Percentiles rank a stretch among this genome's conserved stretches.
Evolutionary conservation across 768 basidiomycete species (phyloP).

Genomic region (Candolleomyces aberdarensis): DNA sequence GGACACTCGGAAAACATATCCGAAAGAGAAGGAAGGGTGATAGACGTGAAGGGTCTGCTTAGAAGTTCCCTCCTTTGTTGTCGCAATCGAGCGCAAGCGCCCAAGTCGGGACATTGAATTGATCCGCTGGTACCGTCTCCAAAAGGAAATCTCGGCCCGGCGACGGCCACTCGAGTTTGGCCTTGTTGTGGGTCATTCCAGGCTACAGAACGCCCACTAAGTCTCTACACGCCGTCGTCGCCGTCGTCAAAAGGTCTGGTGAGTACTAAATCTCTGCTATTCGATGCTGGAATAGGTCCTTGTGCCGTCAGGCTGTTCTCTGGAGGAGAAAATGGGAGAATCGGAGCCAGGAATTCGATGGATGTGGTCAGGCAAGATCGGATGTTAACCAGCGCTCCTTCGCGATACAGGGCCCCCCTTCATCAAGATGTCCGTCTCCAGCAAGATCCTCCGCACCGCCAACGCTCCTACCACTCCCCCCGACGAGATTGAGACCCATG

Average conservation of each 20-base stretch:
- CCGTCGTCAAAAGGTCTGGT: conserved; percentile 67
- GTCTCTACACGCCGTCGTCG: conserved; percentile 29
- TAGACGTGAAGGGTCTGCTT: too few relatives aligned
- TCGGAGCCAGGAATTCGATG: conserved; percentile 42
- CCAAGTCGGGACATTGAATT: not conserved
- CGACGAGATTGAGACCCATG: conserved; percentile 85
- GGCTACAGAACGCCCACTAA: not conserved
- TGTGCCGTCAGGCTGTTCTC: conserved; percentile 8
- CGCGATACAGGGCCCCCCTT: conserved; percentile 26
- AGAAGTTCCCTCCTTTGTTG: too few relatives aligned
- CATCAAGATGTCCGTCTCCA: conserved; percentile 69
- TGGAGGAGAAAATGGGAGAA: conserved; percentile 20
- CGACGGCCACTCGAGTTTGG: conserved; percentile 17
- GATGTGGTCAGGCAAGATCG: conserved; percentile 42
- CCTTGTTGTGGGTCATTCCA: conserved; percentile 30
- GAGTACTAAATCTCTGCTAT: conserved; percentile 43
- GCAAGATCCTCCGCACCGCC: conserved; percentile 94
- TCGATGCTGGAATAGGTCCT: conserved; percentile 20
- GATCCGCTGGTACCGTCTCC: not conserved
- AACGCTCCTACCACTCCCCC: conserved; percentile 89
- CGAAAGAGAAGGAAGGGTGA: too few relatives aligned
- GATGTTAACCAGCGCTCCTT: conserved; percentile 45
- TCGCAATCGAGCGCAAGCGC: too few relatives aligned
- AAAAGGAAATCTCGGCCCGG: not conserved
- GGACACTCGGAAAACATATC: too few relatives aligned